These are phyloP conservation scores for Arthrinium phaeospermum DNA, from an alignment of 2,329 filamentous ascomycete genomes.

Conservation along the genomic window DNA sequence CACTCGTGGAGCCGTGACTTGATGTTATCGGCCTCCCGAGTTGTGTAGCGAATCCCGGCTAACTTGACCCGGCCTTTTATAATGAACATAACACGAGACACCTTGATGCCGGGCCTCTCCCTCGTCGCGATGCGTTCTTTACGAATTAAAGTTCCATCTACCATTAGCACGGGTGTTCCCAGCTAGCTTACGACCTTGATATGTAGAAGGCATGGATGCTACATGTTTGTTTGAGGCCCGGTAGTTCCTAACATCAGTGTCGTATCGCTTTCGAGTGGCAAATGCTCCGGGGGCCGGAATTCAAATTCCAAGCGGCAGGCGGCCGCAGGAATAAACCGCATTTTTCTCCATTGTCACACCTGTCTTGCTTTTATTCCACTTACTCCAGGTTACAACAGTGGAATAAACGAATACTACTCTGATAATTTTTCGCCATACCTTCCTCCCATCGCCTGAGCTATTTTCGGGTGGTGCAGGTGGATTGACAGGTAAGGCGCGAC, in stretches of 20 bases:
- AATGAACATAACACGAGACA: neutral
- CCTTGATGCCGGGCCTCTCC: neutral
- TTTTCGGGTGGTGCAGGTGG: neutral
- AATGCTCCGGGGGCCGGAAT: neutral
- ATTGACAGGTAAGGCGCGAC: neutral
- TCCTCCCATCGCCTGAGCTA: neutral
- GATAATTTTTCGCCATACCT: too few relatives aligned
- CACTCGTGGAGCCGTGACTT: neutral
- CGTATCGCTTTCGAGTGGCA: neutral
- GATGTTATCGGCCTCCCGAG: neutral
- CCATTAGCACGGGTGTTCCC: neutral
- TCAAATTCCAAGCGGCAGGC: neutral
- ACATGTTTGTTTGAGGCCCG: neutral
- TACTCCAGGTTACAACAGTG: too few relatives aligned
- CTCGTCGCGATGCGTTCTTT: neutral
- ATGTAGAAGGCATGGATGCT: neutral
- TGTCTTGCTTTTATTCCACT: too few relatives aligned
- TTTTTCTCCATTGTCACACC: too few relatives aligned
- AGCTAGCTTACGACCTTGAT: neutral
- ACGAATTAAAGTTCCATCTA: neutral
- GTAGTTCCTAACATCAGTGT: too few relatives aligned
- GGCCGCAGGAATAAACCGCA: too few relatives aligned
- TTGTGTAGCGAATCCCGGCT: neutral
- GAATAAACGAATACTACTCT: neutral
- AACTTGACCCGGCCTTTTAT: neutral